Percentiles rank a stretch among this genome's conserved stretches.
These are phyloP conservation scores for Prunus campanulata DNA, from an alignment of 306 rosid species.

Conservation along the genomic window DNA sequence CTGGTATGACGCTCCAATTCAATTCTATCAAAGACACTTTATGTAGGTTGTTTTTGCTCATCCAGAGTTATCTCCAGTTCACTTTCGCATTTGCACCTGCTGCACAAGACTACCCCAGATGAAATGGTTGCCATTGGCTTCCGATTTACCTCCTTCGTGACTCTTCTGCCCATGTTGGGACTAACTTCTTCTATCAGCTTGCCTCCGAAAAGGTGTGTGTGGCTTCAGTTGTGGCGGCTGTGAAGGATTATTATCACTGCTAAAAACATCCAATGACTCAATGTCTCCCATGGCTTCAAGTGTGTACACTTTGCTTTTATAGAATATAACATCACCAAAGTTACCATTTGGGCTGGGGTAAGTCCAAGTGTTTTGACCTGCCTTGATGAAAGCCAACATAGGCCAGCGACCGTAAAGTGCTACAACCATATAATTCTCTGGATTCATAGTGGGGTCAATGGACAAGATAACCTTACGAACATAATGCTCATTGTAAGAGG, in stretches of 20 bases:
- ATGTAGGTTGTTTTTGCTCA: no score
- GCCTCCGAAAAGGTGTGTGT: no score
- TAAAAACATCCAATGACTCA: background rate
- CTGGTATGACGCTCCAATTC: no score
- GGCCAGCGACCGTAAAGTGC: background rate
- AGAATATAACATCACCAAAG: background rate
- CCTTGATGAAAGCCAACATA: background rate
- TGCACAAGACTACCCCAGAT: no score
- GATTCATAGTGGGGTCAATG: background rate
- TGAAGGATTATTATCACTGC: background rate
- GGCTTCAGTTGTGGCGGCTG: background rate
- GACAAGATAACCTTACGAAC: background rate
- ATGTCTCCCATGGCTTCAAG: background rate
- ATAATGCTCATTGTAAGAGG: background rate
- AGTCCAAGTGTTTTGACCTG: background rate
- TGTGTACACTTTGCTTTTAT: background rate
- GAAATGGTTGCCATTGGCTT: no score
- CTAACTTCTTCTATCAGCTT: no score
- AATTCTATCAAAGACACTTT: no score
- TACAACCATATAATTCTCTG: background rate
- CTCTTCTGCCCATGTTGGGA: no score
- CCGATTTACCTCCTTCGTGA: no score
- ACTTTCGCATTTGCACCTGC: no score
- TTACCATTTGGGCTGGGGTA: background rate
- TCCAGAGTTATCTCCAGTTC: no score